Evolutionary conservation across 2,329 filamentous ascomycete genomes (phyloP).

Genomic region (Periglandula ipomoeae): DNA sequence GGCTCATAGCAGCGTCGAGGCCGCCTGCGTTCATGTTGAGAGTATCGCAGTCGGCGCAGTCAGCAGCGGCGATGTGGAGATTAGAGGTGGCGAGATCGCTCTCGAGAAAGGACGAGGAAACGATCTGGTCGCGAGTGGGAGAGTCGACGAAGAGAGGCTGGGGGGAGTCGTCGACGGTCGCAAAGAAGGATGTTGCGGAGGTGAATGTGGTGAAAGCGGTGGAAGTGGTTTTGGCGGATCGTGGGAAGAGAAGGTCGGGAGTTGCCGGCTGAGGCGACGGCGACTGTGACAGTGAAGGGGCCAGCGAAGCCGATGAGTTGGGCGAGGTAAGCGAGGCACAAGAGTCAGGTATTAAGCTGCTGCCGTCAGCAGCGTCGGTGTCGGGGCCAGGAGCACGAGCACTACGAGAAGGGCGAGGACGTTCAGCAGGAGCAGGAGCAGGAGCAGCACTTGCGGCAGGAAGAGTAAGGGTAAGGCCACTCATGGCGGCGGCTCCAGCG

Average conservation of each 20-base stretch:
- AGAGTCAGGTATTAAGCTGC: neutral
- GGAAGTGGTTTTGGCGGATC: conserved; percentile 8
- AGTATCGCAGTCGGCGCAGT: conserved; percentile 18
- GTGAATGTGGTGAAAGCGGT: conserved; percentile 11
- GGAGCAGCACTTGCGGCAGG: neutral
- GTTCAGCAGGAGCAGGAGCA: neutral
- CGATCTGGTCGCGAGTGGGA: conserved; percentile 15
- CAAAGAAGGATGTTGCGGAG: conserved; percentile 18
- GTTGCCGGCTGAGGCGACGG: conserved; percentile 26
- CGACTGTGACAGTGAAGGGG: conserved; percentile 13
- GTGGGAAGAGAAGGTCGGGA: conserved; percentile 16
- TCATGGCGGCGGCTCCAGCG: too few relatives aligned
- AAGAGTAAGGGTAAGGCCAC: too few relatives aligned
- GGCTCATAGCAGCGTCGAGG: conserved; percentile 48
- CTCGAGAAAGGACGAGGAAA: conserved; percentile 15
- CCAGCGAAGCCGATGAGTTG: conserved; percentile 11
- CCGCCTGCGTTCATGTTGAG: conserved; percentile 50
- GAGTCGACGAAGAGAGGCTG: conserved; percentile 15
- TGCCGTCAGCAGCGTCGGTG: neutral
- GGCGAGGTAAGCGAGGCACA: neutral
- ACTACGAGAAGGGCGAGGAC: neutral
- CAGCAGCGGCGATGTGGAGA: conserved; percentile 12
- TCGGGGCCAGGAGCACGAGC: too few relatives aligned
- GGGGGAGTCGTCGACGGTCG: conserved; percentile 23
- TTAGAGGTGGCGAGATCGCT: conserved; percentile 15